phyloP scores from a whole-genome alignment of 768 basidiomycete species.

The Hericium erinaceus region DNA sequence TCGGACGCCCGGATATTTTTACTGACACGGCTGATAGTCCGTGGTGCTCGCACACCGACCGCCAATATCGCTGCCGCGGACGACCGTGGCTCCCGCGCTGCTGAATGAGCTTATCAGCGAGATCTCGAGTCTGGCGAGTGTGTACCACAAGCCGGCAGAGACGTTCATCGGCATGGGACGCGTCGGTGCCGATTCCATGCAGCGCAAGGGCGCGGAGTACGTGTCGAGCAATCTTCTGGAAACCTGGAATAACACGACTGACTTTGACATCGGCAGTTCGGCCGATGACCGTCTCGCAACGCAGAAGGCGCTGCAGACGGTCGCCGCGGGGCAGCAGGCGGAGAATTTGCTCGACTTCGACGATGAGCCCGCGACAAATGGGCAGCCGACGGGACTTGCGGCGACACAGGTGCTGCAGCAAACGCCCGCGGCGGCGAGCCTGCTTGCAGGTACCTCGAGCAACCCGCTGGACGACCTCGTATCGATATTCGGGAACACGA shows the following conservation, averaged over 20 bases:
- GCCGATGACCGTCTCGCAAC: constrained; percentile 65
- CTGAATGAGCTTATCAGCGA: constrained; percentile 90
- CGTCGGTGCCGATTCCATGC: constrained; percentile 73
- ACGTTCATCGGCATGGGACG: constrained; percentile 93
- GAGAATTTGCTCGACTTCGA: constrained; percentile 96
- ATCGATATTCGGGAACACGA: constrained; percentile 70
- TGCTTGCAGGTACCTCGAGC: constrained; percentile 69
- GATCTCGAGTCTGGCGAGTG: constrained; percentile 82
- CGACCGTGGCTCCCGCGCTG: constrained; percentile 78
- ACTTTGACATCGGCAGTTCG: constrained; percentile 24
- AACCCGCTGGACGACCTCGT: constrained; percentile 93
- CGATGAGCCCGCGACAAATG: constrained; percentile 48
- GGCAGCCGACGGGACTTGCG: constrained; percentile 64
- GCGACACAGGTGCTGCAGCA: constrained; percentile 66
- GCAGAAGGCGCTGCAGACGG: constrained; percentile 84
- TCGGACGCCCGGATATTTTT: neutral
- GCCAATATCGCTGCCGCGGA: constrained; percentile 87
- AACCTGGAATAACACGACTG: neutral
- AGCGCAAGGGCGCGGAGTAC: constrained; percentile 52
- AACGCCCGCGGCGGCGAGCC: constrained; percentile 64
- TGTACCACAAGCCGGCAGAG: constrained; percentile 95
- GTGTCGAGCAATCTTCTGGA: constrained; percentile 18
- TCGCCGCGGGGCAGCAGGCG: constrained; percentile 84
- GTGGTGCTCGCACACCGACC: constrained; percentile 90
- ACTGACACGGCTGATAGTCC: constrained; percentile 30